These are phyloP conservation scores for Chamaecyparis obtusa DNA, from an alignment of 75 land plant genomes.

Conservation along the genomic window DNA sequence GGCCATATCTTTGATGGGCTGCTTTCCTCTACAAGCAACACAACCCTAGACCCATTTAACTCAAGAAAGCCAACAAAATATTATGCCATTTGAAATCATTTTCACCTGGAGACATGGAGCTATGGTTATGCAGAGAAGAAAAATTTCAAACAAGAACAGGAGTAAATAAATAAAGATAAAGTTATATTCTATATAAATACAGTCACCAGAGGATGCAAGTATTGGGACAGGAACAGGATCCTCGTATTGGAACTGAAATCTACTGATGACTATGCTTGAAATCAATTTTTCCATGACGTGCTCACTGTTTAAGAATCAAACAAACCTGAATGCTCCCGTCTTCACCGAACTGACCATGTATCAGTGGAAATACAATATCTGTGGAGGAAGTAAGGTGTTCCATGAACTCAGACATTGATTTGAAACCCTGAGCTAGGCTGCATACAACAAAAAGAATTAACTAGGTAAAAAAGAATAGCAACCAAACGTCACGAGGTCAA, in stretches of 20 bases:
- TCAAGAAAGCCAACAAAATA: neutral
- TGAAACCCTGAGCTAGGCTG: slow-evolving; percentile 74
- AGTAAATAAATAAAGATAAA: too few species aligned
- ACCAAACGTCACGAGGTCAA: neutral
- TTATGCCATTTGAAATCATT: neutral
- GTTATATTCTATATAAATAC: too few species aligned
- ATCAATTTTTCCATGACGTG: neutral
- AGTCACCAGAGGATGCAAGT: too few species aligned
- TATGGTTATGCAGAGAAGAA: too few species aligned
- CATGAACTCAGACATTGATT: slow-evolving; percentile 54
- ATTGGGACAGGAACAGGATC: too few species aligned
- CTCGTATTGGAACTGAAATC: too few species aligned
- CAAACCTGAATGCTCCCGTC: slow-evolving; percentile 79
- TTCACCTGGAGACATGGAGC: too few species aligned
- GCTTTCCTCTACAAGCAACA: neutral
- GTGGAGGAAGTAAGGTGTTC: slow-evolving; percentile 55
- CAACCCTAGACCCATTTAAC: neutral
- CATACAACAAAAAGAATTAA: neutral
- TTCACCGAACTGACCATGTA: slow-evolving; percentile 87
- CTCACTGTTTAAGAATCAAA: neutral
- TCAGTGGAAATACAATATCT: slow-evolving; percentile 85
- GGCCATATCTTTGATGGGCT: neutral
- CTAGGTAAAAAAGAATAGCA: neutral
- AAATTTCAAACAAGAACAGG: too few species aligned
- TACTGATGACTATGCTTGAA: neutral